Conservation (phyloP, 768 basidiomycete species). For the Russula dissimulans region DNA sequence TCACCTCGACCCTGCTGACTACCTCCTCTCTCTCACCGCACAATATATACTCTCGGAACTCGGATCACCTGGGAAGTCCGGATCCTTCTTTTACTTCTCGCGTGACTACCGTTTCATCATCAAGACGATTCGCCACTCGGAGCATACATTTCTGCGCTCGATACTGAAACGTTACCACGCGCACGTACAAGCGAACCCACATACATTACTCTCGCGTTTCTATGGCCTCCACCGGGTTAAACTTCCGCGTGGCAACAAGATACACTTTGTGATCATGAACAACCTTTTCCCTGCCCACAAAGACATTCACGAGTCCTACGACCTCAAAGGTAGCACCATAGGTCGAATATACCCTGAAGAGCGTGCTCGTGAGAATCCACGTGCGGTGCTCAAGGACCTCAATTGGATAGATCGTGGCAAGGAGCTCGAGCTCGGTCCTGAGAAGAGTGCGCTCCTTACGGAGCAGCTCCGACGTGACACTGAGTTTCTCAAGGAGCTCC, state of each 20-base stretch:
- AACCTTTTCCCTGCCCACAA: constrained; percentile 97
- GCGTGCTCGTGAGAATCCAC: constrained; percentile 63
- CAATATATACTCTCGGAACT: constrained; percentile 98
- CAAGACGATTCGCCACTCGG: constrained; percentile 93
- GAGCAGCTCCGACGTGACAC: constrained; percentile 87
- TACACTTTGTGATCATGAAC: constrained; percentile 99
- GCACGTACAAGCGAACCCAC: constrained; percentile 84
- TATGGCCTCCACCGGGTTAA: constrained; percentile 98
- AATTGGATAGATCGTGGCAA: constrained; percentile 87
- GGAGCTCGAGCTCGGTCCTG: constrained; percentile 84
- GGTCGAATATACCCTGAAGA: constrained; percentile 85
- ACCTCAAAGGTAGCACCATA: constrained; percentile 91
- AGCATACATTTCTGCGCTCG: constrained; percentile 85
- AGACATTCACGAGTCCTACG: constrained; percentile 96
- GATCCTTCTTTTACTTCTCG: constrained; percentile 98
- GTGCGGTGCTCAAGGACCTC: constrained; percentile 89
- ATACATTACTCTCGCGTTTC: constrained; percentile 88
- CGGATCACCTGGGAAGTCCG: constrained; percentile 96
- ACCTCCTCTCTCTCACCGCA: constrained; percentile 89
- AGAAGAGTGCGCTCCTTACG: constrained; percentile 82
- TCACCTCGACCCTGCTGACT: constrained; percentile 94
- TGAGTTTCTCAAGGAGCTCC: constrained; percentile 70
- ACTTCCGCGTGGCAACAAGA: constrained; percentile 85
- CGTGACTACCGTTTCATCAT: constrained; percentile 99
- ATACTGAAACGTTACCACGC: constrained; percentile 79